Percentiles rank a stretch among this genome's conserved stretches.
Conservation (phyloP, 495 filamentous ascomycete species). For the Hapsidospora chrysogenum region DNA sequence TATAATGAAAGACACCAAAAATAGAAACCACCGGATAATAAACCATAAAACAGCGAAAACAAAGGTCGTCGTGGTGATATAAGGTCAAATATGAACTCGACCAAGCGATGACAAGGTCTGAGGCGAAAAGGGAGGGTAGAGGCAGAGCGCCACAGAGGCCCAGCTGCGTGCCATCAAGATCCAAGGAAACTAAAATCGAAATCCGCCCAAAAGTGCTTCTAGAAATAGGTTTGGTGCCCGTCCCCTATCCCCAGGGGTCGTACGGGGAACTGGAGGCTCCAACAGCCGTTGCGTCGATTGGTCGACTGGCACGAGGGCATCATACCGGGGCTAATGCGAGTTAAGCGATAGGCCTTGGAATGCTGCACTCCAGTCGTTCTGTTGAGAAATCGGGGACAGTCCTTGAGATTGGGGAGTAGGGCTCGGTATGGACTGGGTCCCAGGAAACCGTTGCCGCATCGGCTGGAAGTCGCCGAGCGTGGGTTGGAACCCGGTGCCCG, state of each 20-base stretch:
- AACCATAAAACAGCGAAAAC: background rate
- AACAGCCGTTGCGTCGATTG: constrained; percentile 1
- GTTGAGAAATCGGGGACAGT: constrained; percentile 14
- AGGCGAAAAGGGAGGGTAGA: too few relatives aligned
- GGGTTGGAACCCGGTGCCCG: background rate
- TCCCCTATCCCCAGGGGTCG: background rate
- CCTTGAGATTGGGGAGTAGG: constrained; percentile 22
- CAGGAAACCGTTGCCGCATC: background rate
- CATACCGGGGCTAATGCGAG: constrained; percentile 16
- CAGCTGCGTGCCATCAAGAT: too few relatives aligned
- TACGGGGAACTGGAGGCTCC: background rate
- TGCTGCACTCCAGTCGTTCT: constrained; percentile 25
- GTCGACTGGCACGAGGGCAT: too few relatives aligned
- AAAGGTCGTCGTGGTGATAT: too few relatives aligned
- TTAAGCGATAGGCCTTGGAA: constrained; percentile 39
- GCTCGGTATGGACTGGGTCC: background rate
- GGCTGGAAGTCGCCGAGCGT: background rate
- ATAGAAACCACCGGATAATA: background rate
- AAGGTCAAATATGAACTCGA: too few relatives aligned
- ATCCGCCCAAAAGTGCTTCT: too few relatives aligned
- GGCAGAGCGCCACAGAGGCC: too few relatives aligned
- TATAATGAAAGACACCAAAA: too few relatives aligned
- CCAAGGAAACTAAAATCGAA: too few relatives aligned
- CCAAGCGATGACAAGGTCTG: too few relatives aligned
- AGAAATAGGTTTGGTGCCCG: background rate